Percentiles rank a stretch among this genome's conserved stretches.
These are phyloP conservation scores for Anisodus acutangulus DNA, from an alignment of 257 asterid species.

Conservation along the genomic window DNA sequence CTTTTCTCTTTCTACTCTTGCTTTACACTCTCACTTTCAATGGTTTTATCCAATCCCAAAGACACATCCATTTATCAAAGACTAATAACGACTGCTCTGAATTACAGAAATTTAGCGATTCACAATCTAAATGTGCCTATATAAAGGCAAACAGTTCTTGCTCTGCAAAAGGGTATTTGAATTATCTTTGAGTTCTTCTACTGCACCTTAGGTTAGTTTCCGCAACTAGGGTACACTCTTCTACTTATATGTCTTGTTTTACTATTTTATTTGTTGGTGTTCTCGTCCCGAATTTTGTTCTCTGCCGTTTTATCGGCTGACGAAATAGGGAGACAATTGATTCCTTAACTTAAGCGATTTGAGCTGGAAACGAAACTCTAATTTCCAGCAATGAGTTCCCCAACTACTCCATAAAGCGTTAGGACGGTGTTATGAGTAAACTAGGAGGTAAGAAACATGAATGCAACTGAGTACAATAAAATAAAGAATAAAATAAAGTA, in stretches of 20 bases:
- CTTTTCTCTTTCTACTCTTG: conserved; percentile 49
- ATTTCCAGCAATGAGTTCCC: too few species aligned
- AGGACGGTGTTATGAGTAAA: too few species aligned
- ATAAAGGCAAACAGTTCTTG: conserved; percentile 48
- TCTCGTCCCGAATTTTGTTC: too few species aligned
- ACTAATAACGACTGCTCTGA: conserved; percentile 40
- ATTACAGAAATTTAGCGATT: conserved; percentile 38
- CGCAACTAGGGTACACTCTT: conserved; percentile 46
- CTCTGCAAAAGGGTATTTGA: conserved; percentile 56
- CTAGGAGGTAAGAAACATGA: too few species aligned
- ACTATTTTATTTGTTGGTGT: conserved; percentile 60
- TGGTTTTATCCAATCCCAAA: conserved; percentile 11
- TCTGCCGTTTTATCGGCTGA: too few species aligned
- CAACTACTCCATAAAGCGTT: too few species aligned
- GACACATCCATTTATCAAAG: not conserved
- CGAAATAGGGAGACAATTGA: too few species aligned
- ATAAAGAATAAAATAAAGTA: too few species aligned
- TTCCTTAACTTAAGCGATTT: too few species aligned
- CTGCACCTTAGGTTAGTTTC: conserved; percentile 47
- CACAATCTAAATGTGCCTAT: conserved; percentile 50
- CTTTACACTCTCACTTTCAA: conserved; percentile 40
- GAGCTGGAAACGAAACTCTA: too few species aligned
- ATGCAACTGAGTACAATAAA: too few species aligned
- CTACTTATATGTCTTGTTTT: conserved; percentile 61
- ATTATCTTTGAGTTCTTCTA: conserved; percentile 64